Evolutionary conservation across 495 filamentous ascomycete genomes (phyloP).

Genomic region (Daldinia loculata): DNA sequence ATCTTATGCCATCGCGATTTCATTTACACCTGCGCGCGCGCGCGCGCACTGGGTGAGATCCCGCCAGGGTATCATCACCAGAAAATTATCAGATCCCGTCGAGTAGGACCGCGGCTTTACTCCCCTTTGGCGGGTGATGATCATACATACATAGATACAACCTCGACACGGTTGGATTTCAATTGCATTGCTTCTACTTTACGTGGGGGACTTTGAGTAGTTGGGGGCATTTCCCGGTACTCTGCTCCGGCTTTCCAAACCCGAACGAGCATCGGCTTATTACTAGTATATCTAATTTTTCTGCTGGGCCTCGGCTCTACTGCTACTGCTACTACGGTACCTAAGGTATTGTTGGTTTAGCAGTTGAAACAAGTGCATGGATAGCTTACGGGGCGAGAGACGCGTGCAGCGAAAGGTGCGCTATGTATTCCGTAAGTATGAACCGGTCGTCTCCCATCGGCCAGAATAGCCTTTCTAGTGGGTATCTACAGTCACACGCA

Average conservation of each 20-base stretch:
- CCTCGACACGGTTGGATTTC: slow-evolving; percentile 18
- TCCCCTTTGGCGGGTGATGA: slow-evolving; percentile 17
- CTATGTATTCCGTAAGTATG: slow-evolving; percentile 27
- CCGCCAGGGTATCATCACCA: slow-evolving; percentile 6
- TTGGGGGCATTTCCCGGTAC: slow-evolving; percentile 10
- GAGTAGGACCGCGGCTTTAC: slow-evolving; percentile 28
- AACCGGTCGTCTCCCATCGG: slow-evolving; percentile 12
- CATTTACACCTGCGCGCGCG: neutral
- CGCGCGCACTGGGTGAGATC: neutral
- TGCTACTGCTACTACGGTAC: slow-evolving; percentile 14
- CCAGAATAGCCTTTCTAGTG: slow-evolving; percentile 9
- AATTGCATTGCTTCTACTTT: slow-evolving; percentile 29
- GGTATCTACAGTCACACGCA: slow-evolving; percentile 24
- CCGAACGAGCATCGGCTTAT: slow-evolving; percentile 18
- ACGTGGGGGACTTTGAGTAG: slow-evolving; percentile 19
- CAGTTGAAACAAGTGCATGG: slow-evolving; percentile 7
- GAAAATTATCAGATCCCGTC: slow-evolving; percentile 19
- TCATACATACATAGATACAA: slow-evolving; percentile 11
- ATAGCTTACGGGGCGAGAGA: slow-evolving; percentile 8
- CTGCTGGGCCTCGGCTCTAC: slow-evolving; percentile 1
- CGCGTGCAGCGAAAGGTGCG: neutral
- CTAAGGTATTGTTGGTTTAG: slow-evolving; percentile 4
- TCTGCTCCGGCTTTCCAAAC: slow-evolving; percentile 32
- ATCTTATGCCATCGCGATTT: slow-evolving; percentile 4
- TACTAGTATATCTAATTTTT: slow-evolving; percentile 7